Conservation (phyloP, 1,139 yeast species). For the Candida tetrigidarum region DNA sequence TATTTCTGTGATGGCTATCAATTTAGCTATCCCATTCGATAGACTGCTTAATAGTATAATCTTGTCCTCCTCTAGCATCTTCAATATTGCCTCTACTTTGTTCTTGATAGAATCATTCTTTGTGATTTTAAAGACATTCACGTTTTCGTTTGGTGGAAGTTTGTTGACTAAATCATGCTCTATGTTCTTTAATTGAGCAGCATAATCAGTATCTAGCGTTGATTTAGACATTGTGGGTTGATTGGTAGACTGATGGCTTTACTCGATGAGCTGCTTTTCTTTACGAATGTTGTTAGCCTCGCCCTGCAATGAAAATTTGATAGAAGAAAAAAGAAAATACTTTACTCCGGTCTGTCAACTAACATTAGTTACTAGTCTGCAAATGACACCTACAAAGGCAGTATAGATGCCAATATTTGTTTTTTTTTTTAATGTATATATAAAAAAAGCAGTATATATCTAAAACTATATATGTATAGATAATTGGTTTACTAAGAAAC, state of each 20-base stretch:
- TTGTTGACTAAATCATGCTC: conserved; percentile 3
- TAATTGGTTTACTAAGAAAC: not conserved
- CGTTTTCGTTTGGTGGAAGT: conserved; percentile 5
- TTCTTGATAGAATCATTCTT: conserved; percentile 32
- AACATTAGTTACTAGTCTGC: too few species aligned
- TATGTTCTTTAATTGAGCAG: not conserved
- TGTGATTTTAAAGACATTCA: conserved; percentile 20
- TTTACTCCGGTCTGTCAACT: too few species aligned
- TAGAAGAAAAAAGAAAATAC: not conserved
- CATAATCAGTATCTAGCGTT: conserved; percentile 4
- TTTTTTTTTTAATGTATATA: too few species aligned
- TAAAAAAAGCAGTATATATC: not conserved
- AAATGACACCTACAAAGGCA: not conserved
- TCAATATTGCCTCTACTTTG: conserved; percentile 22
- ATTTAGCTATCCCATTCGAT: conserved; percentile 27
- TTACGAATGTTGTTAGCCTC: too few species aligned
- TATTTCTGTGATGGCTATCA: conserved; percentile 32
- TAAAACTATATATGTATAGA: not conserved
- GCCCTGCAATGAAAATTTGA: too few species aligned
- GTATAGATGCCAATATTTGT: not conserved
- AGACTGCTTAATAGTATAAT: conserved; percentile 21
- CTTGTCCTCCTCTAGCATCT: conserved; percentile 13
- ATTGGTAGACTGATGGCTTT: too few species aligned
- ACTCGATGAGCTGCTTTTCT: not conserved
- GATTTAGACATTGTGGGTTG: conserved; percentile 7